These are phyloP conservation scores for Achlya hypogyna DNA, from an alignment of 352 stramenopile species.

Conservation along the genomic window DNA sequence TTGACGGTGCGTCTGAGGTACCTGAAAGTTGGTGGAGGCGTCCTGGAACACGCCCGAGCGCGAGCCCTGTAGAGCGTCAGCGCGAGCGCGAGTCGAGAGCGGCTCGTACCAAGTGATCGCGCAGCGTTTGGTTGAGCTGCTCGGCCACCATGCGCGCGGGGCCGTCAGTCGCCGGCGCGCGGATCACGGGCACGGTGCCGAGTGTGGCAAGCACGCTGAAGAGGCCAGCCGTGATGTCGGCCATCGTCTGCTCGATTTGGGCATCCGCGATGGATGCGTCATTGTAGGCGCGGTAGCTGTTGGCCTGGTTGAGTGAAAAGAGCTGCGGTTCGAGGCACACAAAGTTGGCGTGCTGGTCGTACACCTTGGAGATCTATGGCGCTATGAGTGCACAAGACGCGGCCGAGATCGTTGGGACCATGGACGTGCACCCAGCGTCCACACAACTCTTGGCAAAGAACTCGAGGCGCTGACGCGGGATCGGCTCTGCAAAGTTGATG, in stretches of 20 bases:
- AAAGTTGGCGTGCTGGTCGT: constrained; percentile 97
- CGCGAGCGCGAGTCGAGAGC: no score
- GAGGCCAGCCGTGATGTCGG: constrained; percentile 61
- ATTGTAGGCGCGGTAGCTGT: constrained; percentile 94
- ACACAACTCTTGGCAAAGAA: constrained; percentile 73
- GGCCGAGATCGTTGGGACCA: constrained; percentile 29
- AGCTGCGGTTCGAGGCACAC: constrained; percentile 92
- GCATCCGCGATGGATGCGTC: constrained; percentile 63
- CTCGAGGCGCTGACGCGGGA: constrained; percentile 82
- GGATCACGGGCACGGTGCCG: constrained; percentile 92
- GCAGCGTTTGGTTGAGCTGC: constrained; percentile 81
- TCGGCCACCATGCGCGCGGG: constrained; percentile 94
- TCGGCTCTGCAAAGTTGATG: constrained; percentile 91
- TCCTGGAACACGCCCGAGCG: constrained; percentile 64
- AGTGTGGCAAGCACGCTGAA: constrained; percentile 92
- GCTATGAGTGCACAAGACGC: background rate
- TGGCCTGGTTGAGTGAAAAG: constrained; percentile 89
- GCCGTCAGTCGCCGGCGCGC: constrained; percentile 87
- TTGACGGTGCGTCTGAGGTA: constrained; percentile 19
- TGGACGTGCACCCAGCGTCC: constrained; percentile 61
- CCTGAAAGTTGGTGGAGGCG: constrained; percentile 51
- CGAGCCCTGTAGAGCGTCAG: constrained; percentile 26
- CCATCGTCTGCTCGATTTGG: constrained; percentile 75
- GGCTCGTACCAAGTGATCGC: constrained; percentile 64
- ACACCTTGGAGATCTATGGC: constrained; percentile 89